Conservation (phyloP, 371 early-diverging fungal species). For the Mucor velutinosus region DNA sequence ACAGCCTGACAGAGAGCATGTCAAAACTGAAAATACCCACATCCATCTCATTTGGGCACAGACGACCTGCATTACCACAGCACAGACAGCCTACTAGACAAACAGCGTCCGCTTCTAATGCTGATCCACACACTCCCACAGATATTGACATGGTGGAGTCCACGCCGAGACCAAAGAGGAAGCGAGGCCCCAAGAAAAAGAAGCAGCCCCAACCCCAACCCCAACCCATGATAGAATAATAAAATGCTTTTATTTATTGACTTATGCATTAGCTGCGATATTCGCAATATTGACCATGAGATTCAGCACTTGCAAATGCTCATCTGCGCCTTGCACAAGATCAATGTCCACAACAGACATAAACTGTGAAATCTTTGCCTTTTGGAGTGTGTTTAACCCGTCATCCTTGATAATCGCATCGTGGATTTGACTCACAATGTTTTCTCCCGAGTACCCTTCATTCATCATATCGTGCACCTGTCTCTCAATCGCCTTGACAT, state of each 20-base stretch:
- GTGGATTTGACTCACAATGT: slow-evolving; percentile 68
- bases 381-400: slow-evolving; percentile 67
- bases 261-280: slow-evolving; percentile 27
- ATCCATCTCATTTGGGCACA: slow-evolving; percentile 43
- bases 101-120: neutral
- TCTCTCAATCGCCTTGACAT: slow-evolving; percentile 45
- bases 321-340: slow-evolving; percentile 88
- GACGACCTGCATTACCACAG: neutral
- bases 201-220: neutral
- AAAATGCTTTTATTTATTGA: slow-evolving; percentile 5
- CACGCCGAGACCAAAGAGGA: neutral
- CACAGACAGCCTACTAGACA: neutral
- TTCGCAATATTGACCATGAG: slow-evolving; percentile 61
- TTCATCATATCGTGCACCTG: slow-evolving; percentile 58
- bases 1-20: slow-evolving; percentile 24
- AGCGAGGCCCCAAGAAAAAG: slow-evolving; percentile 10
- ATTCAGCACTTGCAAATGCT: slow-evolving; percentile 80
- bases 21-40: slow-evolving; percentile 34
- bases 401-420: slow-evolving; percentile 63
- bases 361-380: slow-evolving; percentile 63
- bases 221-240: slow-evolving; percentile 1
- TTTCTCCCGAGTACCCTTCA: slow-evolving; percentile 79
- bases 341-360: slow-evolving; percentile 72
- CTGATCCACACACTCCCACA: neutral
- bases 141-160: slow-evolving; percentile 2